Evolutionary conservation across 75 land plant species (phyloP).

Genomic region (Picea glauca): DNA sequence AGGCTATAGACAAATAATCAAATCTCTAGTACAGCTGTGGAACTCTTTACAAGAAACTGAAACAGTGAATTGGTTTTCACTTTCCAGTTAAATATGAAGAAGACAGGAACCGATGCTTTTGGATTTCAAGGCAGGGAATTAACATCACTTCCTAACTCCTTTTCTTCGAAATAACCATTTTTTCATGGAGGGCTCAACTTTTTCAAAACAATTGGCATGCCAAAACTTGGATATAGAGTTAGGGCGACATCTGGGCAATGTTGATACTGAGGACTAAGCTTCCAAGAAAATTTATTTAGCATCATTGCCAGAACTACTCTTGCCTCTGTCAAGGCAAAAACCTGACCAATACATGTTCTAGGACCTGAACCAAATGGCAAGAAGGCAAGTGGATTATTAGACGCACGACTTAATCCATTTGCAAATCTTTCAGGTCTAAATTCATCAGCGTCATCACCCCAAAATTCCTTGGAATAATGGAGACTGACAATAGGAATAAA

Average conservation of each 20-base stretch:
- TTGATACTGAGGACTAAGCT: slow-evolving; percentile 23
- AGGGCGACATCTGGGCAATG: slow-evolving; percentile 38
- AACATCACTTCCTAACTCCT: too few relatives aligned
- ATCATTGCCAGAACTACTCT: slow-evolving; percentile 26
- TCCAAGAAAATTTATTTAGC: slow-evolving; percentile 33
- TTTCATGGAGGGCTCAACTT: slow-evolving; percentile 10
- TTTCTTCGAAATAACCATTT: too few relatives aligned
- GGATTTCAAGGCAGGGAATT: too few relatives aligned
- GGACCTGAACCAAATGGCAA: slow-evolving; percentile 49
- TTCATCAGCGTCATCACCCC: slow-evolving; percentile 38
- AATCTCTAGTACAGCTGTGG: too few relatives aligned
- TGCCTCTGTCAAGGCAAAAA: slow-evolving; percentile 36
- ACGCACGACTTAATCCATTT: slow-evolving; percentile 24
- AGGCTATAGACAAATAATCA: too few relatives aligned
- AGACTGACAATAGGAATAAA: slow-evolving; percentile 27
- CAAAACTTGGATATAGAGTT: slow-evolving; percentile 34
- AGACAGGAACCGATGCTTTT: too few relatives aligned
- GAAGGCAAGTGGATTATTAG: slow-evolving; percentile 21
- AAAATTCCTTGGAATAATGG: slow-evolving; percentile 20
- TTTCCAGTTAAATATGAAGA: too few relatives aligned
- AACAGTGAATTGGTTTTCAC: too few relatives aligned
- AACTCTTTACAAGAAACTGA: too few relatives aligned
- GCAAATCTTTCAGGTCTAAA: slow-evolving; percentile 36
- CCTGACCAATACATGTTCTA: slow-evolving; percentile 48
- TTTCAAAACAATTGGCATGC: slow-evolving; percentile 34